phyloP scores from a whole-genome alignment of 1,284 basidiomycete species.

The Vanrija sp. region DNA sequence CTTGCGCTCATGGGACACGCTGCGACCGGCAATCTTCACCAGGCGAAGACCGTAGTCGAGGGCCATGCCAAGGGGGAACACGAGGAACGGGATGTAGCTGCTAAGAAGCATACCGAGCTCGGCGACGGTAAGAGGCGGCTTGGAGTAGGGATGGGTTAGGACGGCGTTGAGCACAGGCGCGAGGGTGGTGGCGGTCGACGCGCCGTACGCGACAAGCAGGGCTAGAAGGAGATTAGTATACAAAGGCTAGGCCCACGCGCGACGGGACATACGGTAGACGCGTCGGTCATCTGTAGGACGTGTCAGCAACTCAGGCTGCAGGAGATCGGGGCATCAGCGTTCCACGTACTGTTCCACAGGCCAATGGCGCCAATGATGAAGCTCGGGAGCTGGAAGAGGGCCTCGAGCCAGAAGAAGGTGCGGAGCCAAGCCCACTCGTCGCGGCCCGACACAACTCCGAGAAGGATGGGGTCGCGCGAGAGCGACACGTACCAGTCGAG shows the following conservation, averaged over 20 bases:
- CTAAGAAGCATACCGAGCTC: slow-evolving; percentile 59
- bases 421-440: slow-evolving; percentile 39
- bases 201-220: slow-evolving; percentile 66
- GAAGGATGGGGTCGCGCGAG: slow-evolving; percentile 42
- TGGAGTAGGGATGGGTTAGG: slow-evolving; percentile 47
- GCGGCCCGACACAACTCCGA: slow-evolving; percentile 22
- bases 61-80: slow-evolving; percentile 66
- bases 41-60: slow-evolving; percentile 59
- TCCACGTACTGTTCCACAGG: slow-evolving; percentile 58
- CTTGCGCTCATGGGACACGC: background rate
- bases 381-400: slow-evolving; percentile 70
- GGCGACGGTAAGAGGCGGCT: slow-evolving; percentile 22
- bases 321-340: background rate
- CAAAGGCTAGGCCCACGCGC: background rate
- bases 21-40: slow-evolving; percentile 15
- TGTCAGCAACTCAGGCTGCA: background rate
- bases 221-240: slow-evolving; percentile 38
- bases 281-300: slow-evolving; percentile 34
- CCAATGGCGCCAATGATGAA: slow-evolving; percentile 66
- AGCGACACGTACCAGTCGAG: slow-evolving; percentile 33
- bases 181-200: slow-evolving; percentile 71
- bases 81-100: slow-evolving; percentile 70
- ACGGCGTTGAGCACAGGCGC: slow-evolving; percentile 65
- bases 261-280: slow-evolving; percentile 33
- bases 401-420: slow-evolving; percentile 35